A percentile compares a stretch with the other conserved stretches of the same genome.
phyloP scores from a whole-genome alignment of 2,329 filamentous ascomycete genomes.

The Monosporascus sp. region DNA sequence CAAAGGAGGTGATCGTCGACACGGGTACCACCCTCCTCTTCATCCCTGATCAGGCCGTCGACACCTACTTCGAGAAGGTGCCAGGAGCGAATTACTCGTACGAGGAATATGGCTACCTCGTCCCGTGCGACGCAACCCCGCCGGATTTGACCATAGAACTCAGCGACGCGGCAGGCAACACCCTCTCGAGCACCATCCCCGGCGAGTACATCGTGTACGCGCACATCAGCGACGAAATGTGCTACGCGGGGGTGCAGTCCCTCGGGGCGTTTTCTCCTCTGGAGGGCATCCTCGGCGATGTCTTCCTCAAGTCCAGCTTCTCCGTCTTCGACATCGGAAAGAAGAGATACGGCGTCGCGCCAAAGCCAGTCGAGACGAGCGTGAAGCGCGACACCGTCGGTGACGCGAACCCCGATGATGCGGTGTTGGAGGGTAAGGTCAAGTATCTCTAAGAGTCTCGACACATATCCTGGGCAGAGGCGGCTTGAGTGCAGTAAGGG shows the following conservation, averaged over 20 bases:
- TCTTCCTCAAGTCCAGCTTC: conserved; percentile 74
- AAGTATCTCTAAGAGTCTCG: neutral
- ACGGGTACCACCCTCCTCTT: conserved; percentile 66
- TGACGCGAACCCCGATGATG: neutral
- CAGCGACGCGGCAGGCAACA: conserved; percentile 35
- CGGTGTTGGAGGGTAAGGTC: neutral
- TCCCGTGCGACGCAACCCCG: conserved; percentile 52
- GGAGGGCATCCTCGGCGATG: conserved; percentile 67
- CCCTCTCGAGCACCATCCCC: conserved; percentile 47
- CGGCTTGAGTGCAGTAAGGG: neutral
- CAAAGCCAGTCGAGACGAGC: conserved; percentile 27
- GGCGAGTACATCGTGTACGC: conserved; percentile 53
- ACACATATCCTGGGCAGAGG: neutral
- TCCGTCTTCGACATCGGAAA: conserved; percentile 61
- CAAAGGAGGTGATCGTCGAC: conserved; percentile 54
- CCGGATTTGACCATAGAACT: conserved; percentile 53
- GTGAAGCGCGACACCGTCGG: conserved; percentile 1
- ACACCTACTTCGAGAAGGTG: conserved; percentile 55
- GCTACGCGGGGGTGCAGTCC: conserved; percentile 73
- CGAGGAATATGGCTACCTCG: conserved; percentile 45
- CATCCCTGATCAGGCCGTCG: conserved; percentile 49
- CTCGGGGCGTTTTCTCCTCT: conserved; percentile 41
- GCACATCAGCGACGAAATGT: conserved; percentile 45
- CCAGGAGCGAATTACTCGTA: conserved; percentile 44
- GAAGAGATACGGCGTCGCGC: conserved; percentile 40